Percentiles rank a stretch among this genome's conserved stretches.
Evolutionary conservation across 495 filamentous ascomycete genomes (phyloP).

Genomic region (Aspergillus biplanus): DNA sequence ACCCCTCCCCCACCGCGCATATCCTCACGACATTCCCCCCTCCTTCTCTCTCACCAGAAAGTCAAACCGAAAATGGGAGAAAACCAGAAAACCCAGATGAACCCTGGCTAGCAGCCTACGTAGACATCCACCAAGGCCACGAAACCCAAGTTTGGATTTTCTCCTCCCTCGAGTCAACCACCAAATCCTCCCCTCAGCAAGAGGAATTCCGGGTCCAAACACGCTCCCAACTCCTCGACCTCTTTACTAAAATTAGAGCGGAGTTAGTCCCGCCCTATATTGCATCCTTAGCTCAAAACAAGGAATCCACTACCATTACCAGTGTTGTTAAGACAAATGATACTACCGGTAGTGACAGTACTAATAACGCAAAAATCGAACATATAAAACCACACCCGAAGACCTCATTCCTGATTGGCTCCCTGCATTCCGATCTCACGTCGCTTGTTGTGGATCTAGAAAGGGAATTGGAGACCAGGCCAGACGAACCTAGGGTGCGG

Average conservation of each 20-base stretch:
- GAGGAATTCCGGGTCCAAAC: not conserved
- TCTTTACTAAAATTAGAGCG: not conserved
- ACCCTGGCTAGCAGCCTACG: constrained; percentile 55
- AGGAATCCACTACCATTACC: not conserved
- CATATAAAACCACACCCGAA: constrained; percentile 18
- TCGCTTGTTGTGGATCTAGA: constrained; percentile 9
- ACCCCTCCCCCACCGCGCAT: constrained; percentile 41
- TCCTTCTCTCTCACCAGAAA: constrained; percentile 2
- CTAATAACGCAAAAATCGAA: constrained; percentile 12
- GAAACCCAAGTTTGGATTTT: constrained; percentile 68
- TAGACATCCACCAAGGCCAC: constrained; percentile 58
- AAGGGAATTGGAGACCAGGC: not conserved
- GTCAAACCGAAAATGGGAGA: constrained; percentile 20
- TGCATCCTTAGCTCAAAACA: not conserved
- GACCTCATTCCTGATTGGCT: constrained; percentile 39
- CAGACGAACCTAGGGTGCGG: not conserved
- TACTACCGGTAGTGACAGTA: not conserved
- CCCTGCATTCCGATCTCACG: constrained; percentile 39
- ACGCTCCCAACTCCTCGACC: constrained; percentile 1
- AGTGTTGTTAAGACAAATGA: not conserved
- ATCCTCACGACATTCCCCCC: constrained; percentile 47
- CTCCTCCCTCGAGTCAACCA: constrained; percentile 52
- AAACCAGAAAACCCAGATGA: not conserved
- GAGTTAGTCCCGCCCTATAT: not conserved
- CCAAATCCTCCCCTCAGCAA: constrained; percentile 8